Percentiles rank a stretch among this genome's conserved stretches.
Conservation (phyloP, 345 rosid genomes). For the Ceriops zippeliana region DNA sequence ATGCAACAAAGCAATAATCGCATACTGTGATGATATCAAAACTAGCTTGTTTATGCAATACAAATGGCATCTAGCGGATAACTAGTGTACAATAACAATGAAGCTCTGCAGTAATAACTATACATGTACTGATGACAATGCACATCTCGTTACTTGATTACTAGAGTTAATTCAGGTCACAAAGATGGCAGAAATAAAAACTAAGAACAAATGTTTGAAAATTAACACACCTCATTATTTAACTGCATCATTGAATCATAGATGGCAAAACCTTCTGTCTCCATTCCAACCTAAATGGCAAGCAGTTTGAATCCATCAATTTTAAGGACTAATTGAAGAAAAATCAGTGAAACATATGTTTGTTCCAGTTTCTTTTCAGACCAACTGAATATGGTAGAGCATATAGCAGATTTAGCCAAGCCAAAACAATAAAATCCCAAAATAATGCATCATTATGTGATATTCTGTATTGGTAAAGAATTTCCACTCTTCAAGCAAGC, state of each 20-base stretch:
- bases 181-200: not conserved
- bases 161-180: not conserved
- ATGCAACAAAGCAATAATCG: not conserved
- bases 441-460: not conserved
- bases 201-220: not conserved
- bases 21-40: not conserved
- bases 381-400: not conserved
- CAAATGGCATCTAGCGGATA: not conserved
- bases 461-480: not conserved
- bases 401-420: not conserved
- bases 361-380: not conserved
- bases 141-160: not conserved
- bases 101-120: not conserved
- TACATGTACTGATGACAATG: not conserved
- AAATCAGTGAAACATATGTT: not conserved
- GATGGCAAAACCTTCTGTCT: conserved; percentile 88
- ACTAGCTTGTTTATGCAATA: not conserved
- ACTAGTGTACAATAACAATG: not conserved
- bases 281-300: conserved; percentile 68
- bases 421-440: not conserved
- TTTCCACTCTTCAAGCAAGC: not conserved
- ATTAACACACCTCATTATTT: conserved; percentile 48
- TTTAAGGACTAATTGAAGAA: not conserved
- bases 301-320: not conserved
- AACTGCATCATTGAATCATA: conserved; percentile 79